Conservation (phyloP, 768 basidiomycete species). For the Rhodocollybia butyracea region DNA sequence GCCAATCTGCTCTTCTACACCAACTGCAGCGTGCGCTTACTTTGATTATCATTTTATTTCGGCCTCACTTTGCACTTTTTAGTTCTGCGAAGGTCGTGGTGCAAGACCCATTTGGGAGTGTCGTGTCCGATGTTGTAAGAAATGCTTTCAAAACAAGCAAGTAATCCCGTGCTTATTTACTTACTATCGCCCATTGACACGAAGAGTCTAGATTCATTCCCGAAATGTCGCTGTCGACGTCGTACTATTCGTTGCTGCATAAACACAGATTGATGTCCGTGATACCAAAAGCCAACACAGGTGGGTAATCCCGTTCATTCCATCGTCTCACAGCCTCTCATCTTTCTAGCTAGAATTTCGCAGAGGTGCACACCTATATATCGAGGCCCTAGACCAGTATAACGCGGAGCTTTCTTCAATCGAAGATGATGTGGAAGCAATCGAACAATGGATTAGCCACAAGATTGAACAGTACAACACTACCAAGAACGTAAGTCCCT, state of each 20-base stretch:
- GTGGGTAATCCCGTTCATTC: too few relatives aligned
- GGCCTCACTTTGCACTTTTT: background rate
- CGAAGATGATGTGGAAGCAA: background rate
- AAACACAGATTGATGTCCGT: background rate
- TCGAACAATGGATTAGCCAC: slow-evolving; percentile 1
- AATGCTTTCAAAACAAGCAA: background rate
- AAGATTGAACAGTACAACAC: background rate
- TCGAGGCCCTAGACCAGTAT: background rate
- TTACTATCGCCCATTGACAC: too few relatives aligned
- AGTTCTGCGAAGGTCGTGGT: background rate
- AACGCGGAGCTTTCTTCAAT: background rate
- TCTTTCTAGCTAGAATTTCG: background rate
- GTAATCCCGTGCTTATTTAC: background rate
- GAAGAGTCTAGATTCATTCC: background rate
- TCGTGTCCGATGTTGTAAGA: background rate
- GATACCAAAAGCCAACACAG: background rate
- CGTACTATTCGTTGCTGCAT: too few relatives aligned
- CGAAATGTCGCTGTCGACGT: too few relatives aligned
- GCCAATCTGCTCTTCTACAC: slow-evolving; percentile 24
- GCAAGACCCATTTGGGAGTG: background rate
- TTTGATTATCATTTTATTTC: background rate
- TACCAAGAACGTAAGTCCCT: background rate
- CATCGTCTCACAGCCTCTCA: background rate
- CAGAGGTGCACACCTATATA: background rate
- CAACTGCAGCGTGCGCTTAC: slow-evolving; percentile 25